Base-by-base conservation (phyloP, 176 grass and related monocot species). In the Panicum miliaceum region DNA sequence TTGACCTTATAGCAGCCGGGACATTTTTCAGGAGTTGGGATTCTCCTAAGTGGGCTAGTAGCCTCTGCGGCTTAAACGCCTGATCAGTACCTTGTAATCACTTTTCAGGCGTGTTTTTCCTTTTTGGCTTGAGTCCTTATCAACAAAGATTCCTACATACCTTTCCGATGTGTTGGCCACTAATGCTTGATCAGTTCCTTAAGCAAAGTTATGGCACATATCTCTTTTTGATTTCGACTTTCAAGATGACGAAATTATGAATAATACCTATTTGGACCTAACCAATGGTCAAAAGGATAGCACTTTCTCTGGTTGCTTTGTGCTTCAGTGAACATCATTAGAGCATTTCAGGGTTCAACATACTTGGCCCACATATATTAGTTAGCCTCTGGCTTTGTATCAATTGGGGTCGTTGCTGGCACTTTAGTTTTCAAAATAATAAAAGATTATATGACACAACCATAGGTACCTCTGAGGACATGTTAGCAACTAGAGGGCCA, bases 391-490 rank as follows among this genome's bases (percentile, higher is more conserved):
- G 57, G 22, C 73, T 72, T 53, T 76, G 16, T 73, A 80, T n/a
- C 10, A 59, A 56, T 43, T 54, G 12, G 37, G 37, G 32, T 43
- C 12, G 3, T 53, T 87, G 26, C 32, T 60, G 6, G 58, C 35
- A 12, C 46, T 71, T 59, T 71, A 71, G 35, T 81, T 82, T 62
- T 82, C 34, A 69, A 59, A 66, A 71, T 26, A 51, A 53, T 12
- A 53, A 36, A 90, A 47, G 15, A 50, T 64, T 47, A 41, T 82
- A 77, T 86, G 4, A 40, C 22, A 27, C 79, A 67, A 51, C 4
- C 82, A 80, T 45, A 86, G 52, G 26, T 97, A 98, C 92, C 92
- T 98, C 91, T 43, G 95, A 87, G 51, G 89, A 82, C 85, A 90
- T 87, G 79, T 88, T 89, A 51, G 89, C 89, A 79, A 90, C 85